These are phyloP conservation scores for Globisporangium mamillatum DNA, from an alignment of 352 stramenopile species.

Conservation along the genomic window DNA sequence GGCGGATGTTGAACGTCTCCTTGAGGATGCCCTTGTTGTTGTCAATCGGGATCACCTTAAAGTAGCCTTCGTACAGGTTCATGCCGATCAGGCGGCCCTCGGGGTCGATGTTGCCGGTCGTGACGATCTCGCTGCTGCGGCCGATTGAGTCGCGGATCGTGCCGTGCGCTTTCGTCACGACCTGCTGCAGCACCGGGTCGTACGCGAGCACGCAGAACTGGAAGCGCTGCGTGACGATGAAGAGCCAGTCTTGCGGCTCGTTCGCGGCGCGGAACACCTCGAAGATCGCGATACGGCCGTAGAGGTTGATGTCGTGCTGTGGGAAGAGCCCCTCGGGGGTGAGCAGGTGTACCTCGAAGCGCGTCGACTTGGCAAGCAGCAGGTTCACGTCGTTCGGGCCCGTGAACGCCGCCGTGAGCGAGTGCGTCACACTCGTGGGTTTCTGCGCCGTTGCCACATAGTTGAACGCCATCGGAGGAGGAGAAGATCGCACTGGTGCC, in stretches of 20 bases:
- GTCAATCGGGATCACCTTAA: conserved; percentile 90
- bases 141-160: conserved; percentile 86
- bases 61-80: conserved; percentile 91
- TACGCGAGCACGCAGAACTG: conserved; percentile 90
- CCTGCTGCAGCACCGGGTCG: conserved; percentile 54
- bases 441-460: conserved; percentile 94
- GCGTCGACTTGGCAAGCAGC: conserved; percentile 85
- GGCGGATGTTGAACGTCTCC: conserved; percentile 90
- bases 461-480: conserved; percentile 69
- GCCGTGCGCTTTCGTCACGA: conserved; percentile 86
- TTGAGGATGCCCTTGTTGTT: conserved; percentile 68
- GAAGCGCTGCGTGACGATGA: conserved; percentile 87
- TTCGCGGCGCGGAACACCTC: conserved; percentile 76
- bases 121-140: conserved; percentile 86
- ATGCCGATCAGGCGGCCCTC: conserved; percentile 86
- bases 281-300: conserved; percentile 87
- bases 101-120: conserved; percentile 86
- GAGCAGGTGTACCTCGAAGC: conserved; percentile 88
- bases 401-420: conserved; percentile 90
- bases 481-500: background rate
- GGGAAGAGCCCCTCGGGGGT: conserved; percentile 84
- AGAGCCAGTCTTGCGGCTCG: conserved; percentile 83
- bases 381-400: conserved; percentile 86
- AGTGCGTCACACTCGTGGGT: conserved; percentile 91
- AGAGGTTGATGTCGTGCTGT: conserved; percentile 83